Percentiles rank a stretch among this genome's conserved stretches.
Conservation (phyloP, 75 land plant species). For the Larix kaempferi region DNA sequence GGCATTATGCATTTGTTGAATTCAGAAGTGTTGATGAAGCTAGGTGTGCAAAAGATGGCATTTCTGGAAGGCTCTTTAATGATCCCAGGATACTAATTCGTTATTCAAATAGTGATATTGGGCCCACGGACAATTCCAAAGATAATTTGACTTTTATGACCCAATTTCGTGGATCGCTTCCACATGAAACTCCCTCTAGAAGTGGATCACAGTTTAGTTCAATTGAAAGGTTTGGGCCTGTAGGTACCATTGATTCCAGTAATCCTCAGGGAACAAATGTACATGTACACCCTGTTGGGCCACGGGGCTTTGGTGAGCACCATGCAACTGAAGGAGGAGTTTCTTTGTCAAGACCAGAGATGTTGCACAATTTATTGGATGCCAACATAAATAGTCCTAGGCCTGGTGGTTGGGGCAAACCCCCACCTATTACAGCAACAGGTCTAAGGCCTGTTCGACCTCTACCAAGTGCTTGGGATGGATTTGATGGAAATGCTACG, state of each 20-base stretch:
- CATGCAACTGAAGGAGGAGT: conserved; percentile 14
- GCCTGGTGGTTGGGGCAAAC: conserved; percentile 40
- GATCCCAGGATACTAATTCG: conserved; percentile 81
- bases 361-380: conserved; percentile 16
- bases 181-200: conserved; percentile 24
- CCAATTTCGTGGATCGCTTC: conserved; percentile 21
- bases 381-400: conserved; percentile 11
- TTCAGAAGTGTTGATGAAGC: conserved; percentile 90
- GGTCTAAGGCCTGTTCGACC: conserved; percentile 19
- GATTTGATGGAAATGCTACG: conserved; percentile 24
- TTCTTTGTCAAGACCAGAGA: conserved; percentile 15
- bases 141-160: conserved; percentile 20
- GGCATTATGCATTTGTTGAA: conserved; percentile 81
- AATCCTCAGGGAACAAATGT: conserved; percentile 26
- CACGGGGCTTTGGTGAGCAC: conserved; percentile 23
- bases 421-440: conserved; percentile 17
- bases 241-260: conserved; percentile 17
- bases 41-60: conserved; percentile 76
- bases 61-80: conserved; percentile 85
- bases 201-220: conserved; percentile 10
- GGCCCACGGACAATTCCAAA: conserved; percentile 30
- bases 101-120: conserved; percentile 69
- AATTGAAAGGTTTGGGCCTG: conserved; percentile 25
- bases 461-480: conserved; percentile 38
- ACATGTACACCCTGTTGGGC: conserved; percentile 26